A percentile compares a stretch with the other conserved stretches of the same genome.
Evolutionary conservation across 1,284 basidiomycete genomes (phyloP).

Genomic region (Cryptococcus sp.): DNA sequence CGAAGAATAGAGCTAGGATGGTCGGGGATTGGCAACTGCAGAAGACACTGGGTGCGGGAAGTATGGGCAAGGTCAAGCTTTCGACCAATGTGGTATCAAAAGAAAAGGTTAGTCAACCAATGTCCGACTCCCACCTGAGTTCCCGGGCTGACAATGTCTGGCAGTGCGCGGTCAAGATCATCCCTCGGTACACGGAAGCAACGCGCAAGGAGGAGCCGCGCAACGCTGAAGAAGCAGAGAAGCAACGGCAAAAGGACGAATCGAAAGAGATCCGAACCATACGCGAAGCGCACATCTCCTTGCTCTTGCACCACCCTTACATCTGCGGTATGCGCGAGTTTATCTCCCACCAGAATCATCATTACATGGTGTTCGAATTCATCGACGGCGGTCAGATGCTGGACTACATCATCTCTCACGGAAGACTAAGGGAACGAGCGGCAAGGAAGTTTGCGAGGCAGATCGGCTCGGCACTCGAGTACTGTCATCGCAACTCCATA

Average conservation of each 20-base stretch:
- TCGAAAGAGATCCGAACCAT: slow-evolving; percentile 95
- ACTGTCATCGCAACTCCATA: slow-evolving; percentile 96
- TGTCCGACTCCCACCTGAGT: not conserved
- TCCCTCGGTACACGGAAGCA: slow-evolving; percentile 73
- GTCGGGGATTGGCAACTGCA: slow-evolving; percentile 94
- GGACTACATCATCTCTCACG: slow-evolving; percentile 99
- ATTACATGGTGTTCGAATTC: slow-evolving; percentile 99
- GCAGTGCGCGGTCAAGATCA: slow-evolving; percentile 97
- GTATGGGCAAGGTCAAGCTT: slow-evolving; percentile 99
- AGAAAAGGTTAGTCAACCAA: slow-evolving; percentile 74
- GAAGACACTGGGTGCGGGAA: slow-evolving; percentile 95
- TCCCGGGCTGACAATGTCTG: slow-evolving; percentile 6
- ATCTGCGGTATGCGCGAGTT: slow-evolving; percentile 99
- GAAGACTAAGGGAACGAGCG: slow-evolving; percentile 89
- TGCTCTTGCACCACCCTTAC: slow-evolving; percentile 96
- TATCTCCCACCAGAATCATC: slow-evolving; percentile 92
- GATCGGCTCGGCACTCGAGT: slow-evolving; percentile 92
- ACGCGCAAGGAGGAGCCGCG: slow-evolving; percentile 54
- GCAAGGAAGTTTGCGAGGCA: slow-evolving; percentile 96
- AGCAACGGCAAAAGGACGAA: slow-evolving; percentile 80
- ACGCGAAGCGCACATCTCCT: slow-evolving; percentile 88
- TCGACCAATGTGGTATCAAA: slow-evolving; percentile 85
- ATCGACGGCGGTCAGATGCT: slow-evolving; percentile 99
- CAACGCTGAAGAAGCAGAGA: slow-evolving; percentile 56
- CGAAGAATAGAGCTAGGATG: slow-evolving; percentile 26